These are phyloP conservation scores for Trichosanthes truncata DNA, from an alignment of 306 rosid species.

Conservation along the genomic window DNA sequence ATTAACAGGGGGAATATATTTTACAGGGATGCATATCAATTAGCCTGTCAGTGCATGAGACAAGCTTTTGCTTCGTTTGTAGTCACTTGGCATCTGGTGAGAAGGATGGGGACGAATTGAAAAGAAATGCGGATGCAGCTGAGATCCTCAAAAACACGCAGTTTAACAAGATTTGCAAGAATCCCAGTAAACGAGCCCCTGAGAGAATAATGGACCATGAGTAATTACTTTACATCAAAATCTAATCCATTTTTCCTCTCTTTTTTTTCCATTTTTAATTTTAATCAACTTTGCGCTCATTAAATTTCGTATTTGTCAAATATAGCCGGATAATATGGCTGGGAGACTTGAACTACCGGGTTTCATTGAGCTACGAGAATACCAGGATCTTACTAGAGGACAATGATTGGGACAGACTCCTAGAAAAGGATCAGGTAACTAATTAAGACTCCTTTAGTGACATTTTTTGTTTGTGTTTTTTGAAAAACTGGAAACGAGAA, in stretches of 20 bases:
- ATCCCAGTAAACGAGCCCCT: slow-evolving; percentile 41
- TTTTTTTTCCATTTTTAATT: background rate
- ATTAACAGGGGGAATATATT: background rate
- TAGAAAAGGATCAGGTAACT: slow-evolving; percentile 72
- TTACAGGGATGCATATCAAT: slow-evolving; percentile 94
- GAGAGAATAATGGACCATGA: slow-evolving; percentile 76
- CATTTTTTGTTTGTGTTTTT: background rate
- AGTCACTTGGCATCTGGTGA: slow-evolving; percentile 98
- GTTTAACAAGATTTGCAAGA: slow-evolving; percentile 68
- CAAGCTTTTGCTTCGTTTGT: slow-evolving; percentile 85
- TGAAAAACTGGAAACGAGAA: too few relatives aligned
- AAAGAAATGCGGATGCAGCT: slow-evolving; percentile 67
- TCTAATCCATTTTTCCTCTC: background rate
- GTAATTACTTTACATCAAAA: slow-evolving; percentile 22
- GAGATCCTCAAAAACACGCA: slow-evolving; percentile 72
- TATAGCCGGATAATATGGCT: slow-evolving; percentile 83
- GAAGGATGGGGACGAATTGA: slow-evolving; percentile 88
- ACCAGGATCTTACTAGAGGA: slow-evolving; percentile 63
- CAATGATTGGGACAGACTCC: slow-evolving; percentile 70
- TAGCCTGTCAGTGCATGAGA: slow-evolving; percentile 88
- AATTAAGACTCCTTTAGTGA: background rate
- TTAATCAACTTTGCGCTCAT: background rate
- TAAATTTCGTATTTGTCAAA: background rate
- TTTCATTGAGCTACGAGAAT: slow-evolving; percentile 75
- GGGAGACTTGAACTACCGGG: slow-evolving; percentile 87